A percentile compares a stretch with the other conserved stretches of the same genome.
Evolutionary conservation across 2,329 filamentous ascomycete species (phyloP).

Genomic region (Nigrograna mackinnonii): DNA sequence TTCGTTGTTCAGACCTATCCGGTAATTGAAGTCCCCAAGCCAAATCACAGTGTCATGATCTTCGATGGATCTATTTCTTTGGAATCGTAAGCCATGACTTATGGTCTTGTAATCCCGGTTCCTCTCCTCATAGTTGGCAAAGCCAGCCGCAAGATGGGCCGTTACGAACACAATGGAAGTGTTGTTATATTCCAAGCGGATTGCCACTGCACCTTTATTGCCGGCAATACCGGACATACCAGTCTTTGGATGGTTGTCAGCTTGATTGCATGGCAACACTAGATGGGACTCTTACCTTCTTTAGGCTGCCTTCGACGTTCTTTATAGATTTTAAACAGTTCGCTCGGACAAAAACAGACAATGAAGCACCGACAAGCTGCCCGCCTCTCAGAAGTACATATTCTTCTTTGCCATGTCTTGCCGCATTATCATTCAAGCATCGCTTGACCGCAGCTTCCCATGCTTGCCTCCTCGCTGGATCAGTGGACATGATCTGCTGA

Average conservation of each 20-base stretch:
- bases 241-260: slow-evolving; percentile 54
- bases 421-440: slow-evolving; percentile 74
- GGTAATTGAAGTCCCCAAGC: slow-evolving; percentile 98
- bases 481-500: slow-evolving; percentile 98
- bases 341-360: slow-evolving; percentile 87
- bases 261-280: not conserved
- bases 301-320: slow-evolving; percentile 94
- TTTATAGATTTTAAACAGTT: slow-evolving; percentile 81
- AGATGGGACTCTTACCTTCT: slow-evolving; percentile 67
- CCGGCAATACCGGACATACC: slow-evolving; percentile 96
- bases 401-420: slow-evolving; percentile 67
- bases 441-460: slow-evolving; percentile 85
- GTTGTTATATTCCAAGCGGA: slow-evolving; percentile 91
- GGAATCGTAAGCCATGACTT: slow-evolving; percentile 83
- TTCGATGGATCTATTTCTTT: slow-evolving; percentile 86
- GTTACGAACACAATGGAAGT: slow-evolving; percentile 95
- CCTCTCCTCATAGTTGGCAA: slow-evolving; percentile 94
- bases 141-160: slow-evolving; percentile 92
- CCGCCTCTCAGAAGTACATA: slow-evolving; percentile 91
- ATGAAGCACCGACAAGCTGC: slow-evolving; percentile 89
- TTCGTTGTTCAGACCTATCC: slow-evolving; percentile 83
- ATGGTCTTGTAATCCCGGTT: slow-evolving; percentile 94
- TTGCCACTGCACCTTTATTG: slow-evolving; percentile 96
- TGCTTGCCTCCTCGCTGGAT: slow-evolving; percentile 78
- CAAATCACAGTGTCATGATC: slow-evolving; percentile 88